Conservation (phyloP, 257 asterid species). For the Solanum chmielewskii region DNA sequence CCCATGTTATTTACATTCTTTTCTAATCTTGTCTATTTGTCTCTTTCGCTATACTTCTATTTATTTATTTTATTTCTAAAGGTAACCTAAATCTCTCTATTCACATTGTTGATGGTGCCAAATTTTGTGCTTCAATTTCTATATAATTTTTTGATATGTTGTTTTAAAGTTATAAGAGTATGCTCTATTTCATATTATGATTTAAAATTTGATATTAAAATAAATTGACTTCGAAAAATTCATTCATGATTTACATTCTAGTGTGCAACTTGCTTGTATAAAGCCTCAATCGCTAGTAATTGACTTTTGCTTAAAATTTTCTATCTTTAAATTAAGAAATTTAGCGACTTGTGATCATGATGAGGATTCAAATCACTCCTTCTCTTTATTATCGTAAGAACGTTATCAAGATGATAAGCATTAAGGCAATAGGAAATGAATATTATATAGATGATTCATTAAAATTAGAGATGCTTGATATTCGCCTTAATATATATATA, state of each 20-base stretch:
- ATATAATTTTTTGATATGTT: neutral
- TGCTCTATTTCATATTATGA: neutral
- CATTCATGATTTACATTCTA: neutral
- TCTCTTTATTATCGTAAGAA: neutral
- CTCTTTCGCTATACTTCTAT: neutral
- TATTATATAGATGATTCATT: neutral
- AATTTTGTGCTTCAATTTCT: neutral
- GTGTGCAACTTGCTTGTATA: neutral
- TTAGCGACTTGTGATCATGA: neutral
- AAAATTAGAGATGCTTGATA: neutral
- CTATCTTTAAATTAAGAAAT: neutral
- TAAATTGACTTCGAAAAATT: neutral
- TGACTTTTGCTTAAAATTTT: neutral
- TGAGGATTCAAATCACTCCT: neutral
- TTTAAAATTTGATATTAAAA: neutral
- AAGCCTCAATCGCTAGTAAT: neutral
- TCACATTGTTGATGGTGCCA: neutral
- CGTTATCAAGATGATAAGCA: neutral
- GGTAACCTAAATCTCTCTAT: neutral
- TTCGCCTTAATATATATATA: neutral
- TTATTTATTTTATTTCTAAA: neutral
- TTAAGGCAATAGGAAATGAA: neutral
- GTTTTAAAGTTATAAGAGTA: neutral
- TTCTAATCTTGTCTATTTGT: conserved; percentile 24
- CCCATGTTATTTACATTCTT: conserved; percentile 24